Conservation (phyloP, 2,329 filamentous ascomycete genomes). For the Fusarium ambrosium region DNA sequence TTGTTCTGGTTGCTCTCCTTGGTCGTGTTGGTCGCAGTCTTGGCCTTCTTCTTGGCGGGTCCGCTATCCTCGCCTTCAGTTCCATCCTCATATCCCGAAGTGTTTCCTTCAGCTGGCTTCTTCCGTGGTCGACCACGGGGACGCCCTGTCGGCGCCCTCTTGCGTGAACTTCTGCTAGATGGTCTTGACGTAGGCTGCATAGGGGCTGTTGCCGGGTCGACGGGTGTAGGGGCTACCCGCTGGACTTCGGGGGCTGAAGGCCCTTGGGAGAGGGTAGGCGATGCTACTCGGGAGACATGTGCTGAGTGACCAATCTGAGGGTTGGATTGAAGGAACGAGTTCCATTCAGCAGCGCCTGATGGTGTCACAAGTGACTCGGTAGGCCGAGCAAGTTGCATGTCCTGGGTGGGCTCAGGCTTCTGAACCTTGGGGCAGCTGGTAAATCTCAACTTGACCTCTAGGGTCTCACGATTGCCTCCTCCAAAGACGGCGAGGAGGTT, state of each 20-base stretch:
- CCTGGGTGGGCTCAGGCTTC: slow-evolving; percentile 46
- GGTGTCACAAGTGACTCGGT: slow-evolving; percentile 59
- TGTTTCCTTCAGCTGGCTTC: slow-evolving; percentile 72
- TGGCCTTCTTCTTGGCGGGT: slow-evolving; percentile 65
- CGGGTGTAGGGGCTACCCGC: slow-evolving; percentile 53
- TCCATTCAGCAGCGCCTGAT: slow-evolving; percentile 82
- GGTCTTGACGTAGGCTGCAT: slow-evolving; percentile 64
- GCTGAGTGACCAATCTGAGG: slow-evolving; percentile 62
- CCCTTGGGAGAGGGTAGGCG: slow-evolving; percentile 54
- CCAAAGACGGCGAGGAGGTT: slow-evolving; percentile 88
- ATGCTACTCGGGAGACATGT: slow-evolving; percentile 52
- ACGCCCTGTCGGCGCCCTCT: slow-evolving; percentile 64
- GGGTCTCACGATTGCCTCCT: slow-evolving; percentile 85
- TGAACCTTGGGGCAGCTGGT: slow-evolving; percentile 77
- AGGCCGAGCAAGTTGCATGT: slow-evolving; percentile 43
- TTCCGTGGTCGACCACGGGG: slow-evolving; percentile 70
- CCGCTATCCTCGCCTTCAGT: slow-evolving; percentile 70
- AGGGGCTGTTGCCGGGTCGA: slow-evolving; percentile 43
- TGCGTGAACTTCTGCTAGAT: slow-evolving; percentile 69
- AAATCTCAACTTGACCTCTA: slow-evolving; percentile 93
- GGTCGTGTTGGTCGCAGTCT: slow-evolving; percentile 53
- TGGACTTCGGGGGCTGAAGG: slow-evolving; percentile 50
- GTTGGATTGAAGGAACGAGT: slow-evolving; percentile 80
- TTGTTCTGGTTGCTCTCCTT: slow-evolving; percentile 62
- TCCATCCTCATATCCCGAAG: slow-evolving; percentile 79